Conservation (phyloP, 225 moss, liverwort and hornwort species). For the Pseudisothecium myosuroides region DNA sequence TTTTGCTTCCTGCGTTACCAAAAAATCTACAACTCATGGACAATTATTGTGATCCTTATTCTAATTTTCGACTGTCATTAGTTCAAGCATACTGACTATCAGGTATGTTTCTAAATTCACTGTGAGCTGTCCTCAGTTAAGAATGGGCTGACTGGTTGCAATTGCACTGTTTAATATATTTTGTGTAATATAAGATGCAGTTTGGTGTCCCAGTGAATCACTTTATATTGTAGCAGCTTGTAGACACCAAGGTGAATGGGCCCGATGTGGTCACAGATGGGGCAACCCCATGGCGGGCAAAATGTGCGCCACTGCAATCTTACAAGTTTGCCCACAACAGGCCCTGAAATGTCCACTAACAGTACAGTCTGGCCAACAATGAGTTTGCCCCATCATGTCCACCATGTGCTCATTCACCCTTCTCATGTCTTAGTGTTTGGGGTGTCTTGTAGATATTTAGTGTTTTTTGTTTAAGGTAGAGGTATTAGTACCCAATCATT, state of each 20-base stretch:
- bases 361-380: not conserved
- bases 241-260: not conserved
- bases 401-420: not conserved
- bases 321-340: not conserved
- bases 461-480: not conserved
- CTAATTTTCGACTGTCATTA: not conserved
- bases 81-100: not conserved
- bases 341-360: not conserved
- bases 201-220: not conserved
- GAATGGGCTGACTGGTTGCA: not conserved
- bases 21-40: not conserved
- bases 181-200: not conserved
- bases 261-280: too few species aligned
- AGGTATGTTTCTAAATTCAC: not conserved
- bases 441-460: not conserved
- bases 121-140: not conserved
- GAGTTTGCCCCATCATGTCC: not conserved
- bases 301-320: not conserved
- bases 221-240: not conserved
- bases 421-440: not conserved
- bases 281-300: too few species aligned
- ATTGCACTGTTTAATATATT: not conserved
- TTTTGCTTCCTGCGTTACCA: not conserved
- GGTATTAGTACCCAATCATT: too few species aligned
- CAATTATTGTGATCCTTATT: not conserved